Conservation (phyloP, 192 early-diverging fungal genomes). For the Backusella parvicylindrica region DNA sequence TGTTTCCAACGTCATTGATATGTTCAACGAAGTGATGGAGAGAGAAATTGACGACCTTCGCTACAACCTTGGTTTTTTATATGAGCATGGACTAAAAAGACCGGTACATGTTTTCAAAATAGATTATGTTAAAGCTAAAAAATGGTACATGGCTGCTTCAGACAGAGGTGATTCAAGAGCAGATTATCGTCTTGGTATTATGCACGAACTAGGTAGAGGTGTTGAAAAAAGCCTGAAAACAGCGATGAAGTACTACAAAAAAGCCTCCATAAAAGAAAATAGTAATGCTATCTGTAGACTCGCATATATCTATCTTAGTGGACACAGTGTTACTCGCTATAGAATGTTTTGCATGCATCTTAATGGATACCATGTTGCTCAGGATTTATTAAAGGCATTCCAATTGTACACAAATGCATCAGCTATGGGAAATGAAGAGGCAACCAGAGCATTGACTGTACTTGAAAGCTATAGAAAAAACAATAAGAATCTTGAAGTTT, state of each 20-base stretch:
- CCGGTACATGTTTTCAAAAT: too few species aligned
- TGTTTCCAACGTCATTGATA: not conserved
- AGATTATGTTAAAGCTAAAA: too few species aligned
- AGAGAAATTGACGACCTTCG: not conserved
- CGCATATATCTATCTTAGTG: not conserved
- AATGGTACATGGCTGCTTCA: too few species aligned
- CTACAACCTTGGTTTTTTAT: not conserved
- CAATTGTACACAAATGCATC: not conserved
- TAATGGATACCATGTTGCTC: not conserved
- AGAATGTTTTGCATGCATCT: too few species aligned
- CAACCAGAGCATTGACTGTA: not conserved
- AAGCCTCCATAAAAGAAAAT: not conserved
- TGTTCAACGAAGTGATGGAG: not conserved
- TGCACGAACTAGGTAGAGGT: not conserved
- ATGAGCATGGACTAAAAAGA: too few species aligned
- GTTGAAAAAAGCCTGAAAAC: not conserved
- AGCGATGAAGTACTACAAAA: not conserved
- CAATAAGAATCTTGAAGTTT: too few species aligned
- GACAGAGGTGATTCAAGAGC: too few species aligned
- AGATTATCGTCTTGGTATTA: too few species aligned
- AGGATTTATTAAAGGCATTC: not conserved
- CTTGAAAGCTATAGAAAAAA: not conserved
- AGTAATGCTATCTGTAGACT: not conserved
- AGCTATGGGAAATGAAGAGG: not conserved
- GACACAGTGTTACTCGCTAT: not conserved